phyloP scores from a whole-genome alignment of 352 stramenopile species.

The Globisporangium uncinulatum region DNA sequence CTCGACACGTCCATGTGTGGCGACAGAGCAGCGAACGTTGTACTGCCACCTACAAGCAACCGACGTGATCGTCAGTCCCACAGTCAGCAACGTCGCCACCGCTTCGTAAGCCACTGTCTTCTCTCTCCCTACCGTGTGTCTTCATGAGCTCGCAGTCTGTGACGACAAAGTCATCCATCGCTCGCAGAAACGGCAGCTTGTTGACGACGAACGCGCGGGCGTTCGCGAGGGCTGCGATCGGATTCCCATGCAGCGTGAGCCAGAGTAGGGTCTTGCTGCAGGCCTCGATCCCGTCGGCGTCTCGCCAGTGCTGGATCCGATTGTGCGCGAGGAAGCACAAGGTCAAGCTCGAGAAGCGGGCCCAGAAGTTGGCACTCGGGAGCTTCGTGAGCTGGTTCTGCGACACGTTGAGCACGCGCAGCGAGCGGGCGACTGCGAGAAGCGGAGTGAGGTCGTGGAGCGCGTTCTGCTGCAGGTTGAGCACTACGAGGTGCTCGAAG shows the following conservation, averaged over 20 bases:
- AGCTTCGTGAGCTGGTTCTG: conserved; percentile 49
- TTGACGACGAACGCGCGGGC: conserved; percentile 65
- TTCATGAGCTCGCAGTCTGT: conserved; percentile 61
- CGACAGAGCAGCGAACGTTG: conserved; percentile 6
- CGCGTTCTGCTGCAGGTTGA: conserved; percentile 59
- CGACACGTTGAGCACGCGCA: conserved; percentile 54
- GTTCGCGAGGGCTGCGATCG: conserved; percentile 45
- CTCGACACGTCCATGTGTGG: conserved; percentile 15
- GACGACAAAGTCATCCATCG: conserved; percentile 54
- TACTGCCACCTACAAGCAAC: conserved; percentile 3
- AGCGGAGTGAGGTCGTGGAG: conserved; percentile 55
- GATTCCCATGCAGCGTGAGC: conserved; percentile 56
- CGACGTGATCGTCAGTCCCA: not conserved
- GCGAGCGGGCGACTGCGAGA: conserved; percentile 23
- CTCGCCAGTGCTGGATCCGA: conserved; percentile 33
- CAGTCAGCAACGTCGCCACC: not conserved
- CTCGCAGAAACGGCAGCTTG: conserved; percentile 51
- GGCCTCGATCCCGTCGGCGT: conserved; percentile 39
- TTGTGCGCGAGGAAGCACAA: conserved; percentile 65
- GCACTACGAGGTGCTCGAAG: conserved; percentile 50
- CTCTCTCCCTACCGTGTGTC: conserved; percentile 23
- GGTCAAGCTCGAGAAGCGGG: conserved; percentile 33
- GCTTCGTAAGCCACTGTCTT: no score
- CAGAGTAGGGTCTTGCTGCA: conserved; percentile 39
- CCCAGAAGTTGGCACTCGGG: conserved; percentile 44